A percentile compares a stretch with the other conserved stretches of the same genome.
phyloP scores from a whole-genome alignment of 1,139 yeast genomes.

The Yamadazyma siamensis region DNA sequence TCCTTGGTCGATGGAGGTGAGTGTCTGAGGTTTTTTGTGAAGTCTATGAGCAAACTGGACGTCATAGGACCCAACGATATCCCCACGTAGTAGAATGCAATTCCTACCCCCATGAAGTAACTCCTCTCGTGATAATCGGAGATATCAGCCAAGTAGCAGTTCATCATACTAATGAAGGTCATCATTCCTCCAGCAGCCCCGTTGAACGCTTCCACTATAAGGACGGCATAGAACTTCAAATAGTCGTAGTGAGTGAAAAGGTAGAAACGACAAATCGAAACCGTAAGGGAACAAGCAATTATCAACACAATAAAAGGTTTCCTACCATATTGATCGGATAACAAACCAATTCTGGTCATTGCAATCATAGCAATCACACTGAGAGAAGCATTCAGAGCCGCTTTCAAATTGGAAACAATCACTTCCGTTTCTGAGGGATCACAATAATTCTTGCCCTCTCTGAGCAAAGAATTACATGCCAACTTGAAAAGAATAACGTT shows the following conservation, averaged over 20 bases:
- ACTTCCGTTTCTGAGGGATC: conserved; percentile 33
- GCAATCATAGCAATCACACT: conserved; percentile 31
- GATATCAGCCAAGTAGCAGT: conserved; percentile 63
- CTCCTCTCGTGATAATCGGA: conserved; percentile 55
- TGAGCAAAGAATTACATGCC: conserved; percentile 28
- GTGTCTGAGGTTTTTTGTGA: conserved; percentile 12
- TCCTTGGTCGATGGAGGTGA: neutral
- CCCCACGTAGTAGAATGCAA: conserved; percentile 57
- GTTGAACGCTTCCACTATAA: conserved; percentile 33
- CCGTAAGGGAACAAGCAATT: conserved; percentile 22
- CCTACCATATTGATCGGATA: conserved; percentile 65
- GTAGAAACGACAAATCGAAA: conserved; percentile 22
- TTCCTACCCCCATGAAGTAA: conserved; percentile 50
- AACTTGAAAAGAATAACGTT: conserved; percentile 27
- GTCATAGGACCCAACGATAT: conserved; percentile 62
- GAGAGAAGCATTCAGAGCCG: conserved; percentile 18
- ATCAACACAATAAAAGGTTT: conserved; percentile 40
- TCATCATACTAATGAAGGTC: conserved; percentile 46
- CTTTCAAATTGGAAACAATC: conserved; percentile 27
- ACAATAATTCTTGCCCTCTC: conserved; percentile 18
- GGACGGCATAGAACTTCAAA: conserved; percentile 29
- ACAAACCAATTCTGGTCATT: conserved; percentile 48
- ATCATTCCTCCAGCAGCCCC: conserved; percentile 54
- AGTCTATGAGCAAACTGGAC: conserved; percentile 38
- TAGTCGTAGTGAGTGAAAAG: conserved; percentile 27